phyloP scores from a whole-genome alignment of 106 monocot genomes.

The Triglochin maritima region DNA sequence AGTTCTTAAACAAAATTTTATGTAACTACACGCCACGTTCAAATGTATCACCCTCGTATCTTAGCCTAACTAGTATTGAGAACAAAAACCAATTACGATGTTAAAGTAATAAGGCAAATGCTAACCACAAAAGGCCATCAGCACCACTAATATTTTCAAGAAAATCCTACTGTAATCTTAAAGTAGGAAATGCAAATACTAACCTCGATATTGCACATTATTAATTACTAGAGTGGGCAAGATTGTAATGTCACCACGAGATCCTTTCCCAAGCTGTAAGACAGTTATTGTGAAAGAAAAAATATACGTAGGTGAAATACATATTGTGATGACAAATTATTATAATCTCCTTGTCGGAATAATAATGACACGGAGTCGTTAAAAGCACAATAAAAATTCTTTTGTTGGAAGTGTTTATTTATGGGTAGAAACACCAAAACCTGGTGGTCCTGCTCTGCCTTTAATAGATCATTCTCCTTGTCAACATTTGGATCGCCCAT shows the following conservation, averaged over 20 bases:
- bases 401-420: not conserved
- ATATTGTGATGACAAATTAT: not conserved
- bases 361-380: too few species aligned
- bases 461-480: conserved; percentile 64
- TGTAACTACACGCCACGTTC: too few species aligned
- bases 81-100: too few species aligned
- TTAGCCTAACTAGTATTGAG: too few species aligned
- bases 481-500: conserved; percentile 87
- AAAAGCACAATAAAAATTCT: too few species aligned
- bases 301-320: not conserved
- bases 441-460: conserved; percentile 75
- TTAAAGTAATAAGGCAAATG: too few species aligned
- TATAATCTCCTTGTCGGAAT: too few species aligned
- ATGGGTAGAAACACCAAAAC: conserved; percentile 17
- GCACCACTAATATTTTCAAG: not conserved
- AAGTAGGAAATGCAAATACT: not conserved
- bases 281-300: not conserved
- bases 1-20: too few species aligned
- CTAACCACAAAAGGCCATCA: too few species aligned
- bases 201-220: conserved; percentile 84
- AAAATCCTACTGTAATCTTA: not conserved
- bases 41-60: too few species aligned
- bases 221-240: conserved; percentile 88
- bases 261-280: conserved; percentile 52
- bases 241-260: conserved; percentile 84